Evolutionary conservation across 1,139 yeast species (phyloP).

Genomic region (Debaryomyces udenii): DNA sequence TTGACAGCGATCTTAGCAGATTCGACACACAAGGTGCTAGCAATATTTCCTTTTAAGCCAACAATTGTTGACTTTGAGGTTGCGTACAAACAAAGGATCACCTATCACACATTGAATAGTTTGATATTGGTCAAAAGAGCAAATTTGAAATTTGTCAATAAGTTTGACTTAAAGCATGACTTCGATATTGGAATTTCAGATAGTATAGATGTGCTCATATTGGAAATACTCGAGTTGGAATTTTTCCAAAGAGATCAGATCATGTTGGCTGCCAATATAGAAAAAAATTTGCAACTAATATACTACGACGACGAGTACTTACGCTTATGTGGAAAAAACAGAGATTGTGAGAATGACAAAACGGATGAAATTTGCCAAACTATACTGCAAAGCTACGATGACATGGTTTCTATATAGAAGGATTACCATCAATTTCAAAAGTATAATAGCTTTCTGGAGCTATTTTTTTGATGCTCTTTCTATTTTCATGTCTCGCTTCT

Average conservation of each 20-base stretch:
- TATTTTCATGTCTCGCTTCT: too few relatives aligned
- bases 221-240: slow-evolving; percentile 31
- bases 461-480: too few relatives aligned
- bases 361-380: slow-evolving; percentile 1
- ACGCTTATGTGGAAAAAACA: slow-evolving; percentile 12
- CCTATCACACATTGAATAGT: slow-evolving; percentile 30
- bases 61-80: slow-evolving; percentile 35
- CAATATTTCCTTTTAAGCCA: slow-evolving; percentile 29
- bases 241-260: slow-evolving; percentile 36
- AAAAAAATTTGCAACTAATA: slow-evolving; percentile 22
- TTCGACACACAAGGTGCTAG: slow-evolving; percentile 32
- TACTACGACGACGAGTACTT: slow-evolving; percentile 25
- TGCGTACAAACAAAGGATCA: slow-evolving; percentile 33
- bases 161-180: slow-evolving; percentile 16
- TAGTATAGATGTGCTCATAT: slow-evolving; percentile 21
- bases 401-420: slow-evolving; percentile 12
- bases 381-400: slow-evolving; percentile 13
- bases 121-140: slow-evolving; percentile 31
- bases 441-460: too few relatives aligned
- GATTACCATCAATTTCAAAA: too few relatives aligned
- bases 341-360: neutral
- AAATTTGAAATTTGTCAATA: slow-evolving; percentile 26
- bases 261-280: slow-evolving; percentile 21
- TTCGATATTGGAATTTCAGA: slow-evolving; percentile 16
- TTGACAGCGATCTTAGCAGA: slow-evolving; percentile 38